Evolutionary conservation across 1,284 basidiomycete species (phyloP), one percentile per base, ranked within the genome.

Genomic region (Austroboletus olivaceoglutinosus): DNA sequence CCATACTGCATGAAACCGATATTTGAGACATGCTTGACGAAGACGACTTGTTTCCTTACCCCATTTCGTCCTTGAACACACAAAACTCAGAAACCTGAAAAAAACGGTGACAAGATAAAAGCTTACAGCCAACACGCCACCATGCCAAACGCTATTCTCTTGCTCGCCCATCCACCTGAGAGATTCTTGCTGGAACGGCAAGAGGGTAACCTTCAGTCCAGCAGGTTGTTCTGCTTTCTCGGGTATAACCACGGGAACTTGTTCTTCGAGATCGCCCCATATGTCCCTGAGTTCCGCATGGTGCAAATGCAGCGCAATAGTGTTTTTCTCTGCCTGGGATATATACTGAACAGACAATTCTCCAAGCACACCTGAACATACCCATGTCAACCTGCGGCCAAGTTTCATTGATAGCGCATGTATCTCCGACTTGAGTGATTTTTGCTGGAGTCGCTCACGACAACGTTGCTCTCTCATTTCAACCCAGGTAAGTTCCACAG

Each of bases 141-240:
- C 96, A 43, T 77, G 77, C 93, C 95, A 98, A 7, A 83, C 72
- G 4, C 91, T 82, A 52, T 85, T 75, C 71, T 99, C 97, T 73
- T 99, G 97, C 63, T 93, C 81, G 56, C 85, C 83, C 90, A 99
- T 95, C 97, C 97, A 99, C 66, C 80, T 85, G 51, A 99, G 75
- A 68, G 92, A 93, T 72, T 99, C 97, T 54, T 83, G 84, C 70
- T 99, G 96, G 73, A 90, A 91, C 53, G 88, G 87, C 27, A 91
- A 70, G 10, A 91, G 74, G 0, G 75, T 78, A 36, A 83, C 73
- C 67, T 92, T 94, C 53, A 99, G 74, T 10, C 86, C 86, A 2
- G 73, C 72, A 4, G 97, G 95, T 55, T 96, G 94, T 41, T 82
- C 80, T 44, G 85, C 90, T 59, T 82, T 80, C 52, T 82, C 72